A percentile compares a stretch with the other conserved stretches of the same genome.
Evolutionary conservation across 805 yeast species (phyloP).

Genomic region (Geotrichum ghanense): DNA sequence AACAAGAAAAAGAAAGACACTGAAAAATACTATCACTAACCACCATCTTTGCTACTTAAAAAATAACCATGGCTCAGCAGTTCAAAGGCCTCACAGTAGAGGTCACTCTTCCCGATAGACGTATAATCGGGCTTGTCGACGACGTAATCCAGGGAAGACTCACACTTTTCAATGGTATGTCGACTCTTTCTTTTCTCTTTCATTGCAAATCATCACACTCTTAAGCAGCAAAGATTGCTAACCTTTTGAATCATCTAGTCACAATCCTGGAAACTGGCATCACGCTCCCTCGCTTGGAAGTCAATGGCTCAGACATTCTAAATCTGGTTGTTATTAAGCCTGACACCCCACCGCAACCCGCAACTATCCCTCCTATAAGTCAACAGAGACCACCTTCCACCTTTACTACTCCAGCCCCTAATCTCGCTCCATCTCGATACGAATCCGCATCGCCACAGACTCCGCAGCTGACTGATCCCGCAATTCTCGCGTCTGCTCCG

Average conservation of each 20-base stretch:
- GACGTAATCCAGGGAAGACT: conserved; percentile 13
- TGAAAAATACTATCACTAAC: too few relatives aligned
- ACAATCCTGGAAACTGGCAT: conserved; percentile 9
- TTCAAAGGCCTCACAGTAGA: conserved; percentile 16
- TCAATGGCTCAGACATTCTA: conserved; percentile 12
- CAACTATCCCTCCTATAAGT: neutral
- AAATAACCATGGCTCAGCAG: conserved; percentile 15
- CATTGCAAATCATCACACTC: too few relatives aligned
- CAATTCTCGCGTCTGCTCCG: conserved; percentile 5
- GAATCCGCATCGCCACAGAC: neutral
- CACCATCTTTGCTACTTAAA: too few relatives aligned
- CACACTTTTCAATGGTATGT: conserved; percentile 10
- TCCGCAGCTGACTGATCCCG: conserved; percentile 5
- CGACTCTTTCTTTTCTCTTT: neutral
- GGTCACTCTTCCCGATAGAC: conserved; percentile 13
- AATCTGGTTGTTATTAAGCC: conserved; percentile 15
- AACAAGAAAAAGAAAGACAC: too few relatives aligned
- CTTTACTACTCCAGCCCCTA: too few relatives aligned
- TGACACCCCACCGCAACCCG: conserved; percentile 4
- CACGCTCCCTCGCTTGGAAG: conserved; percentile 3
- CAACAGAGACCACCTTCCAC: conserved; percentile 1
- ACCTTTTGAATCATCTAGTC: conserved; percentile 4
- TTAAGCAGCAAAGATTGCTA: neutral
- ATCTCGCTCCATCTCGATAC: conserved; percentile 3
- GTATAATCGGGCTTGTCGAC: conserved; percentile 13